Evolutionary conservation across 192 early-diverging fungal species (phyloP), one percentile per base, ranked within the genome.

Genomic region (Dissophora ornata): DNA sequence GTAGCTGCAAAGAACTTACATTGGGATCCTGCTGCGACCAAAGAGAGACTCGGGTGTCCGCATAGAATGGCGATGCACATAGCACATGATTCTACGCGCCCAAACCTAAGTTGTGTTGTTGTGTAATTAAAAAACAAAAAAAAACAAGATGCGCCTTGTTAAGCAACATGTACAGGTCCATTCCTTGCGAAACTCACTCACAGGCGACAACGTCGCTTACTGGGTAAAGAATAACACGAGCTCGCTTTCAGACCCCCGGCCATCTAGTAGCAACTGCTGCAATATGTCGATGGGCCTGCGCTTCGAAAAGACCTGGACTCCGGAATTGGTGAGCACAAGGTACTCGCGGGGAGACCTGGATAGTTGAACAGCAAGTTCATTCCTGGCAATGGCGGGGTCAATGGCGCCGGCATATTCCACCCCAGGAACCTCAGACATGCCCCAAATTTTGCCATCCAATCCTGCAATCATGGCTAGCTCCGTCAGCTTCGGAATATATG

Each of bases 61-160:
- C 89, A 91, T 48, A 91, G 79, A 53, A 96, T 86, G 1, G 88
- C 87, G 5, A 95, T 82, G 69, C 91, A 93, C 94, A 98, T 95
- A 33, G 94, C 92, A 61, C 94, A 96, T 16, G 90, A 81, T 71
- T 96, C 90, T 32, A 83, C 82, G 11, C 80, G 65, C 0, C 89
- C 89, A 61, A 87, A 96, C 6, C 69, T 81, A 38, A 69, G 11
- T 28, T 28, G 18, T 25, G 61, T 38, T 34, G 69, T 57, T 8
- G 29, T 49, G 9, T 65, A 33, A 11, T 49, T 46, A 33, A n/a
- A n/a, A n/a, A n/a, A n/a, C n/a, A n/a, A n/a, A n/a, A n/a, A n/a
- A n/a, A n/a, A n/a, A n/a, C n/a, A n/a, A n/a, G n/a, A n/a, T n/a
- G n/a, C n/a, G n/a, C n/a, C n/a, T n/a, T n/a, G n/a, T n/a, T n/a